A percentile compares a stretch with the other conserved stretches of the same genome.
Evolutionary conservation across 225 moss, liverwort and hornwort genomes (phyloP).

Genomic region (Marchantia polymorpha): DNA sequence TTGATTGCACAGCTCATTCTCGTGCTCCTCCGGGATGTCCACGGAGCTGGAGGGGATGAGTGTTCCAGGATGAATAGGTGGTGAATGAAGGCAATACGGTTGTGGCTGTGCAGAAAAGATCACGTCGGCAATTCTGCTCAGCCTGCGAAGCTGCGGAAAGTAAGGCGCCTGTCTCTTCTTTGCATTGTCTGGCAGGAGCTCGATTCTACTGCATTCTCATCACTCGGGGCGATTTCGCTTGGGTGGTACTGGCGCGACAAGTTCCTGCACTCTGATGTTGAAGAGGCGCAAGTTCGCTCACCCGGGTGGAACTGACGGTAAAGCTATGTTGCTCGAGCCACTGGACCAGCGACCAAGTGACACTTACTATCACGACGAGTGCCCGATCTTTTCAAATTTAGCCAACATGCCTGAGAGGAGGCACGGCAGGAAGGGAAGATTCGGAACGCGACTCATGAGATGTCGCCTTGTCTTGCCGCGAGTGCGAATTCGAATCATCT

Average conservation of each 20-base stretch:
- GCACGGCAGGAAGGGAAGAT: slow-evolving; percentile 30
- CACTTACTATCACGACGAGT: slow-evolving; percentile 19
- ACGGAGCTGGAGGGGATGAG: neutral
- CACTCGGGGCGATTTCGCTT: neutral
- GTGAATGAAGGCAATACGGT: neutral
- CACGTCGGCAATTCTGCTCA: neutral
- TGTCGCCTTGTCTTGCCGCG: slow-evolving; percentile 36
- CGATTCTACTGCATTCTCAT: neutral
- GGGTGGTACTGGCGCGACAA: neutral
- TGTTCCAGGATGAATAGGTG: neutral
- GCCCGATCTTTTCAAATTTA: slow-evolving; percentile 23
- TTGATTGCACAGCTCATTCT: neutral
- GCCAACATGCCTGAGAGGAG: slow-evolving; percentile 32
- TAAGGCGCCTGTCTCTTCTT: neutral
- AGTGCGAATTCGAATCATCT: slow-evolving; percentile 36
- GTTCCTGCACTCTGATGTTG: slow-evolving; percentile 19
- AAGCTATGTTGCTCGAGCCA: slow-evolving; percentile 22
- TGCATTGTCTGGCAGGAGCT: neutral
- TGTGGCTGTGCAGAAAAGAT: neutral
- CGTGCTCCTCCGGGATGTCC: neutral
- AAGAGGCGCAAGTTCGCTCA: slow-evolving; percentile 24
- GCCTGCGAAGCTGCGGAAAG: neutral
- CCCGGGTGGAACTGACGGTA: slow-evolving; percentile 13
- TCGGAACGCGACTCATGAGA: slow-evolving; percentile 29
- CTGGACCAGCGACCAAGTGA: slow-evolving; percentile 24